Evolutionary conservation across 768 basidiomycete species (phyloP), one percentile per base, ranked within the genome.

Genomic region (Guyanaporus albipodus): DNA sequence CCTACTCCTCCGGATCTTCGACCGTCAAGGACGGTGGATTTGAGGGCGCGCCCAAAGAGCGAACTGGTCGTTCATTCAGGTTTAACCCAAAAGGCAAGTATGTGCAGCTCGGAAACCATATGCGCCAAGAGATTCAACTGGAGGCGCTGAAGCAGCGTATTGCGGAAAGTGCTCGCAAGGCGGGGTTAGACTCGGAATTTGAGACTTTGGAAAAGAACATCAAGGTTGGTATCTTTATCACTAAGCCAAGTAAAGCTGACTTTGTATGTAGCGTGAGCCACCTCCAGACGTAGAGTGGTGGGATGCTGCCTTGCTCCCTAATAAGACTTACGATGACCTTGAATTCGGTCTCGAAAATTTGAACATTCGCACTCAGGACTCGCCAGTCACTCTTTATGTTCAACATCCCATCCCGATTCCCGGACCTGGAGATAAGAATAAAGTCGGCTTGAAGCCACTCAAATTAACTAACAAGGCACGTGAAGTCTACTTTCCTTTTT

Each of bases 341-440:
- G 67, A 68, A 2, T 63, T 76, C 21, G 83, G 82, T 23, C 56
- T 84, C 38, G 70, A 74, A 21, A 66, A 68, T 12, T 68, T 91
- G 43, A 83, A 80, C 42, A 87, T 91, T 54, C 76, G 79, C 17
- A 82, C 73, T 12, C 61, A 67, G 6, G 71, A 83, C 56, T 87
- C 88, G 4, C 87, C 90, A 0, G 85, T 98, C 48, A 90, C 87
- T 15, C 77, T 89, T 31, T 93, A 94, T 58, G 82, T 98, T 40
- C 96, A 98, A 64, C 95, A 98, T 63, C 96, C 96, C 11, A 97
- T 99, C 50, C 91, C 91, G 9, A 93, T 99, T 46, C 91, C 91
- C 38, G 88, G 87, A 4, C 91, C 91, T 10, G 82, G 80, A 17
- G 93, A 95, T 52, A 91, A 91, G 72, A 84, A 80, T 62, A 82